A percentile compares a stretch with the other conserved stretches of the same genome.
phyloP scores from a whole-genome alignment of 2,329 filamentous ascomycete genomes.

The Plectosphaerella cucumerina region DNA sequence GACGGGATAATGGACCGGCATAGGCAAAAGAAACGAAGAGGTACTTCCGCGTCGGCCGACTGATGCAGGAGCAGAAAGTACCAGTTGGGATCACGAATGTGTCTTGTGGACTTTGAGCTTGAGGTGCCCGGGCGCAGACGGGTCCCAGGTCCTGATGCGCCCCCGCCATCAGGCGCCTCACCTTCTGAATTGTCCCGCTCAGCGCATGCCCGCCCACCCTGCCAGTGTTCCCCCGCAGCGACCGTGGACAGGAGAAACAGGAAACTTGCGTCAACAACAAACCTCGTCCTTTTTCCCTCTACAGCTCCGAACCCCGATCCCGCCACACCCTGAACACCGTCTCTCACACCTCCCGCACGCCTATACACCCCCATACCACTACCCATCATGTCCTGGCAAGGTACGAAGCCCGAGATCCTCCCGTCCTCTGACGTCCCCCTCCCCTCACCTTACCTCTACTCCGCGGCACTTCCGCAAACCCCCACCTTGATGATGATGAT shows the following conservation, averaged over 20 bases:
- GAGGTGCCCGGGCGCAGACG: too few species aligned
- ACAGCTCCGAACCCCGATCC: constrained; percentile 3
- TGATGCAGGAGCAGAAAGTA: too few species aligned
- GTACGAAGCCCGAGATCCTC: constrained; percentile 33
- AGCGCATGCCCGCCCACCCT: background rate
- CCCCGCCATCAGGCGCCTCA: too few species aligned
- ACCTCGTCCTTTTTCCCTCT: background rate
- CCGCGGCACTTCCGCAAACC: constrained; percentile 9
- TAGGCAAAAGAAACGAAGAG: too few species aligned
- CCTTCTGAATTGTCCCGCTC: background rate
- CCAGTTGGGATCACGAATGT: too few species aligned
- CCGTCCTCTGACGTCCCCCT: constrained; percentile 1
- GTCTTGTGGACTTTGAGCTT: too few species aligned
- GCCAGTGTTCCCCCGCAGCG: background rate
- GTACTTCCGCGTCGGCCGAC: too few species aligned
- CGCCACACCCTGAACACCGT: background rate
- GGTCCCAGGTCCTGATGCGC: too few species aligned
- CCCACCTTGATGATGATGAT: background rate
- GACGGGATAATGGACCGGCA: too few species aligned
- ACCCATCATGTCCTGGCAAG: constrained; percentile 70
- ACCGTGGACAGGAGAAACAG: background rate
- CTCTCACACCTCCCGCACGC: constrained; percentile 9
- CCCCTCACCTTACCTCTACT: constrained; percentile 2
- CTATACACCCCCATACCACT: constrained; percentile 1
- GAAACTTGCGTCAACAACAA: constrained; percentile 1